phyloP scores from a whole-genome alignment of 108 stramenopile species.

The Seminavis robusta region DNA sequence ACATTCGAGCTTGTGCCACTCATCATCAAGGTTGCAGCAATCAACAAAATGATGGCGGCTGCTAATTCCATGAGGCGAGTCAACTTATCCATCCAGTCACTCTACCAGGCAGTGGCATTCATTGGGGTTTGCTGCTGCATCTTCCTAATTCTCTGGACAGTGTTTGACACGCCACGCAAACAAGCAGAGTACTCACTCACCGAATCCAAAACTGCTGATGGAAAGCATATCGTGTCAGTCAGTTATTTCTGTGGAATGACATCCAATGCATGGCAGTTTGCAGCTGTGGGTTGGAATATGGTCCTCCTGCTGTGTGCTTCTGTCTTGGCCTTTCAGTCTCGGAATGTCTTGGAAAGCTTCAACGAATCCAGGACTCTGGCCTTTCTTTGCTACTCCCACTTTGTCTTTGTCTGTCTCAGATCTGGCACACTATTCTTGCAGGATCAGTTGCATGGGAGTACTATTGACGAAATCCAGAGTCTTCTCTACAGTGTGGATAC shows the following conservation, averaged over 20 bases:
- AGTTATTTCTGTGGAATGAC: neutral
- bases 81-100: no score
- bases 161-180: neutral
- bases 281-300: no score
- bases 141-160: conserved; percentile 1
- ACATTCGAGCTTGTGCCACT: conserved; percentile 2
- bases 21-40: neutral
- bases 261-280: conserved; percentile 3
- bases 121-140: neutral
- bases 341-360: conserved; percentile 13
- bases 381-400: conserved; percentile 15
- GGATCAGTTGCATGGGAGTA: neutral
- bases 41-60: neutral
- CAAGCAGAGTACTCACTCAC: neutral
- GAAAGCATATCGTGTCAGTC: neutral
- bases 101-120: neutral
- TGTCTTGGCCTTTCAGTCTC: conserved; percentile 4
- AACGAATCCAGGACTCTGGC: conserved; percentile 32
- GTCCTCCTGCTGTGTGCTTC: neutral
- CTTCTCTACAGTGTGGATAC: conserved; percentile 14
- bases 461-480: neutral
- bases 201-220: neutral
- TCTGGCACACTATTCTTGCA: neutral
- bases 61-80: conserved; percentile 4
- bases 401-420: conserved; percentile 9